Evolutionary conservation across 148 eudicot species (phyloP).

Genomic region (Cornus kousa): DNA sequence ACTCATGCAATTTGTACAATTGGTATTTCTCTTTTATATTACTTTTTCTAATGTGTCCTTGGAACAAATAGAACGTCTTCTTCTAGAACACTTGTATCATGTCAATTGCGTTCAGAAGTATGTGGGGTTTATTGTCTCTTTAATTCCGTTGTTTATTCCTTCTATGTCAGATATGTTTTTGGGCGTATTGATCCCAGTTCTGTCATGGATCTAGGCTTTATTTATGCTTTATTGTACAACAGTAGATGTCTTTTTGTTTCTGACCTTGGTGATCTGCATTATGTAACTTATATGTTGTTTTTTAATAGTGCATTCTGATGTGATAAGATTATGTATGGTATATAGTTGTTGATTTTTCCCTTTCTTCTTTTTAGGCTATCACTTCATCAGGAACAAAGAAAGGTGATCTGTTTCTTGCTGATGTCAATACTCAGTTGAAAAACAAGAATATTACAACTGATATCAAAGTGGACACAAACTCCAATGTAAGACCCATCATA

Average conservation of each 20-base stretch:
- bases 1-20: neutral
- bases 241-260: neutral
- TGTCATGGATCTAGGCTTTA: neutral
- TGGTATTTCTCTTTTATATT: neutral
- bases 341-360: neutral
- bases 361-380: constrained; percentile 41
- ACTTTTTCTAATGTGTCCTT: no score
- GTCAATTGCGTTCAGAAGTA: neutral
- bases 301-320: neutral
- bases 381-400: constrained; percentile 68
- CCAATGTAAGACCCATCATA: constrained; percentile 45
- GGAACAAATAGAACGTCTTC: neutral
- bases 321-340: neutral
- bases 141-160: neutral
- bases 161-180: neutral
- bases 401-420: constrained; percentile 66
- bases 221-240: neutral
- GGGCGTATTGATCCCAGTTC: neutral
- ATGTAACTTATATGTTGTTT: neutral
- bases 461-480: constrained; percentile 75
- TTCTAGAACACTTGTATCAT: neutral
- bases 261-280: neutral
- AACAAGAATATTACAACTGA: constrained; percentile 74
- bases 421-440: constrained; percentile 64
- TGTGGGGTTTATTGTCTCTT: neutral